Conservation (phyloP, 306 rosid genomes). For the Inga oerstediana region DNA sequence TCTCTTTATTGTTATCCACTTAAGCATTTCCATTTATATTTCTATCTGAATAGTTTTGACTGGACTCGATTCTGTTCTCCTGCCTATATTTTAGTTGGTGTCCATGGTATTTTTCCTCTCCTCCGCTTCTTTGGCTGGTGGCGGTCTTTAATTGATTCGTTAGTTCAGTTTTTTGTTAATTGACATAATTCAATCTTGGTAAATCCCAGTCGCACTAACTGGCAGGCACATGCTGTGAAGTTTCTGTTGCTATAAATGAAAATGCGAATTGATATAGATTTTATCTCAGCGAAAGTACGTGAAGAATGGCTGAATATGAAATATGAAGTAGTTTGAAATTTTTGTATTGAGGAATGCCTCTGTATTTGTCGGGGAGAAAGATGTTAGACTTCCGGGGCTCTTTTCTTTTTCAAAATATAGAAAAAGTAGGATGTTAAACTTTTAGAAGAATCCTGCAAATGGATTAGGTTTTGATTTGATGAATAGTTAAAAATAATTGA, state of each 20-base stretch:
- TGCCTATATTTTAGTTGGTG: not conserved
- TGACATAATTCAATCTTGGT: slow-evolving; percentile 15
- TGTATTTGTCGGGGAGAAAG: not conserved
- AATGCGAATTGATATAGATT: slow-evolving; percentile 21
- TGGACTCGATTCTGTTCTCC: not conserved
- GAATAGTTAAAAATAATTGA: slow-evolving; percentile 18
- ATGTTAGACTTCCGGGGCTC: not conserved
- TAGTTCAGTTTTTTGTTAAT: not conserved
- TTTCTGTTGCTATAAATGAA: slow-evolving; percentile 17
- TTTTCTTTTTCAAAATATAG: not conserved
- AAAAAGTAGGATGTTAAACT: not conserved
- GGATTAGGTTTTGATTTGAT: not conserved
- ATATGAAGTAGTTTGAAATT: slow-evolving; percentile 26
- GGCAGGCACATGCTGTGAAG: slow-evolving; percentile 30
- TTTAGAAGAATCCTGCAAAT: not conserved
- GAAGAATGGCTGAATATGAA: slow-evolving; percentile 21
- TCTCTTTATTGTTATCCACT: not conserved
- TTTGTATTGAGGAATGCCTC: not conserved
- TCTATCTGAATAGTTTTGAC: not conserved
- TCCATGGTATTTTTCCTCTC: not conserved
- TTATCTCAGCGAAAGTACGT: not conserved
- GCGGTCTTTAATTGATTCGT: slow-evolving; percentile 19
- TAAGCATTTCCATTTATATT: not conserved
- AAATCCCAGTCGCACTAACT: slow-evolving; percentile 9
- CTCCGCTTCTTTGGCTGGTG: not conserved